Base-by-base conservation (phyloP, 2,329 filamentous ascomycete species). In the Curvularia lunata region DNA sequence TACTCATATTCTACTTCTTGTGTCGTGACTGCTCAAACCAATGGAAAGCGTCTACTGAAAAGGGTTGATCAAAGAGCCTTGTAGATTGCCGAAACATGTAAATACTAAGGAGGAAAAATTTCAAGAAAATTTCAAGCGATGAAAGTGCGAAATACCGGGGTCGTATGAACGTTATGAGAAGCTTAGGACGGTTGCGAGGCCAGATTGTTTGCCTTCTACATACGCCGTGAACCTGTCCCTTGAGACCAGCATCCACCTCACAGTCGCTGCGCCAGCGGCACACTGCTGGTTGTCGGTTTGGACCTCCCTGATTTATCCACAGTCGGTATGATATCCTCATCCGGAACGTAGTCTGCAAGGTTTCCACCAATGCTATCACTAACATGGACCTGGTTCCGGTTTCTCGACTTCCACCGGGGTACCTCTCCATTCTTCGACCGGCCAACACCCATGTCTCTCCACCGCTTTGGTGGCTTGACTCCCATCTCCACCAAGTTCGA, bases 401-500 rank as follows among this genome's bases (percentile, higher is more conserved):
- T 38, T 21, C 60, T 53, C 21, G 66, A 61, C 62, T 77, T 77
- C 74, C 75, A 77, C 37, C 61, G 65, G 2, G 76, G 76, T 23
- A 54, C 58, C 51, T 68, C 58, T 12, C 74, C 74, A 13, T 63
- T 52, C 23, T 59, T 37, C 13, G 72, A 66, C 38, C 67, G 72
- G 1, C 75, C 75, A 5, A 81, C 76, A 19, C 79, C 79, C 76
- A 78, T 78, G 18, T 78, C 77, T 57, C 82, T 79, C 75, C 81
- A 84, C 64, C 79, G 81, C 71, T 80, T 81, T 37, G 81, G 81
- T n/a, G 85, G 84, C 63, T 84, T 82, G 56, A 86, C 77, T 2
- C 86, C 86, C 63, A 77, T 64, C 66, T 79, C 78, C 4, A 79
- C 79, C 68, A 82, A 70, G 42, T 80, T 78, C 5, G 71, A 67